Base-by-base conservation (phyloP, 768 basidiomycete genomes). In the Suillus bovinus region DNA sequence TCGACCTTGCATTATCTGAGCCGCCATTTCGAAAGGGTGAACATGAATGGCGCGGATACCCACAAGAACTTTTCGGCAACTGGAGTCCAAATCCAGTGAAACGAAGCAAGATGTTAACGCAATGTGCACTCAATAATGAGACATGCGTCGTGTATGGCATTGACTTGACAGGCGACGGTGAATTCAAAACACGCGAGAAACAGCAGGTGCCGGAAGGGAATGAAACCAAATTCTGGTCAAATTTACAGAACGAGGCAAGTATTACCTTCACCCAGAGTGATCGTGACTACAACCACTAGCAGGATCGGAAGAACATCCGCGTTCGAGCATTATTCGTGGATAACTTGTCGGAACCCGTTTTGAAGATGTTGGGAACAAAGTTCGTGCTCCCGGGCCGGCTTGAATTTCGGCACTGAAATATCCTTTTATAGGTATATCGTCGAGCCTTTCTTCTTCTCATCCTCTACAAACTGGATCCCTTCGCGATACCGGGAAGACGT, bases 381-480 rank as follows among this genome's bases (percentile, higher is more conserved):
- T 76, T 44, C 11, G 71, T 3, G 14, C 24, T 24, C 24, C 33
- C 3, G 33, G 10, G 33, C 9, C 8, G 14, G 36, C 42, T 20
- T 31, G 16, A 7, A 46, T 17, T 16, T 2, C 6, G 17, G 5
- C 10, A 17, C 39, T 39, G 42, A n/a, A 44, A n/a, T 24, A 41
- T 31, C 16, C 22, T 7, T 50, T 20, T 22, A 16, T 41, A 78
- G 78, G 39, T 79, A 70, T 61, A 69, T 71, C 44, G 70, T 77
- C 34, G 77, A 76, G 62, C 76, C 77, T 0, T 77, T 76, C 20
- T 79, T 76, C 61, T 78, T 75, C 57, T 72, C 76, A 17, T 76
- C 72, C 1, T 78, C 75, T 0, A 66, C 81, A 6, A 84, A 82
- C 63, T 85, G 83, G 84, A 87, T 86, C 46, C 86, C 85, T 0